These are phyloP conservation scores for Colletotrichum sp. DNA, from an alignment of 2,329 filamentous ascomycete genomes.

Conservation along the genomic window DNA sequence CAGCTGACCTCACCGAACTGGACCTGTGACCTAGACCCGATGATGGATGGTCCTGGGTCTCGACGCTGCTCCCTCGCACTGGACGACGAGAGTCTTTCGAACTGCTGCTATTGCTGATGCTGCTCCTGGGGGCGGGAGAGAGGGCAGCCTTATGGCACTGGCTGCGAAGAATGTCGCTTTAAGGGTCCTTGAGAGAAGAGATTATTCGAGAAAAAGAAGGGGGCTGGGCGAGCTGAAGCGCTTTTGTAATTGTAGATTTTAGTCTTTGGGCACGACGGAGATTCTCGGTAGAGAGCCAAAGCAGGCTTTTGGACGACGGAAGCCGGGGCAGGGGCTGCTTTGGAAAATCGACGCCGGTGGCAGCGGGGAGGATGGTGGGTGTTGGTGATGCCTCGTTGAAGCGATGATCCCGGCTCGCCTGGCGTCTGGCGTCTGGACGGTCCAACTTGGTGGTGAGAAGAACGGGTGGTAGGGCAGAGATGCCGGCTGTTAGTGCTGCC, in stretches of 20 bases:
- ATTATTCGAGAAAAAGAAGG: background rate
- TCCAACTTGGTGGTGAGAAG: background rate
- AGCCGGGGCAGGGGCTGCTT: conserved; percentile 7
- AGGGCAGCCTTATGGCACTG: background rate
- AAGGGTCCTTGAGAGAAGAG: conserved; percentile 1
- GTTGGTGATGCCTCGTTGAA: conserved; percentile 10
- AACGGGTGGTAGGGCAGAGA: conserved; percentile 3
- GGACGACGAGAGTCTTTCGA: background rate
- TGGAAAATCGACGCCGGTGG: background rate
- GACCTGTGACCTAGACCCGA: conserved; percentile 10
- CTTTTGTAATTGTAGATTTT: conserved; percentile 17
- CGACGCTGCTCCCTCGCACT: background rate
- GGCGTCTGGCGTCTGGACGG: background rate
- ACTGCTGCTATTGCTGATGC: background rate
- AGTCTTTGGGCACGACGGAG: background rate
- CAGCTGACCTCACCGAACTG: conserved; percentile 17
- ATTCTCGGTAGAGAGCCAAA: conserved; percentile 3
- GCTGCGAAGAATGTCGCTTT: background rate
- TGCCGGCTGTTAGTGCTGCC: conserved; percentile 6
- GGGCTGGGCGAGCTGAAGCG: conserved; percentile 4
- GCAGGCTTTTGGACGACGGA: conserved; percentile 12
- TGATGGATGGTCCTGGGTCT: background rate
- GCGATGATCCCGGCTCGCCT: conserved; percentile 15
- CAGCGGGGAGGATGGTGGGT: conserved; percentile 8
- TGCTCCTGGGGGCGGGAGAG: background rate